Evolutionary conservation across 2,329 filamentous ascomycete species (phyloP).

Genomic region (Sordariomycetes sp.): DNA sequence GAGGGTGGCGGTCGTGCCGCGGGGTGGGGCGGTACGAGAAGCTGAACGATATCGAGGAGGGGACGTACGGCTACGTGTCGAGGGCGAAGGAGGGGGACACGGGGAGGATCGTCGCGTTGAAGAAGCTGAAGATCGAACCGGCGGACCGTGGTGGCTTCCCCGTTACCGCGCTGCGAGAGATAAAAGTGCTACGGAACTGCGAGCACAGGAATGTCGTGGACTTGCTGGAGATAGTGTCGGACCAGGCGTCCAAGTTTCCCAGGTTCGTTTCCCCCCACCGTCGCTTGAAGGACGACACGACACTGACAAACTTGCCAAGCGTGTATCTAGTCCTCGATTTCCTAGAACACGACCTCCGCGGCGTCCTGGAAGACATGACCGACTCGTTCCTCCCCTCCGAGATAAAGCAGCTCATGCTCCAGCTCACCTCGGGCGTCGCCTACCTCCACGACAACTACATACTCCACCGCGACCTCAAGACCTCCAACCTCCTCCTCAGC

Average conservation of each 20-base stretch:
- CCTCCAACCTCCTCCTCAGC: conserved; percentile 86
- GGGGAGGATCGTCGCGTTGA: conserved; percentile 77
- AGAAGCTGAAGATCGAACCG: conserved; percentile 82
- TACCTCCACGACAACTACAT: conserved; percentile 89
- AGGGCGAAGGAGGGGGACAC: conserved; percentile 65
- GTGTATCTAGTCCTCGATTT: conserved; percentile 96
- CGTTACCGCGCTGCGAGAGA: conserved; percentile 86
- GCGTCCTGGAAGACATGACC: conserved; percentile 84
- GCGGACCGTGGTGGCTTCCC: conserved; percentile 68
- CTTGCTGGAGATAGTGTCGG: conserved; percentile 75
- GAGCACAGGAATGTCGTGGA: conserved; percentile 73
- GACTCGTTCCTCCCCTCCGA: conserved; percentile 90
- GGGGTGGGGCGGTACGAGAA: conserved; percentile 84
- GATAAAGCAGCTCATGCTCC: conserved; percentile 78
- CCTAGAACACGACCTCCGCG: conserved; percentile 92
- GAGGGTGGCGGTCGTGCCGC: conserved; percentile 58
- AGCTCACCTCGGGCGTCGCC: conserved; percentile 68
- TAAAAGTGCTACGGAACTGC: conserved; percentile 77
- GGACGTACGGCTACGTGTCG: conserved; percentile 90
- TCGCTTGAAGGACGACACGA: background rate
- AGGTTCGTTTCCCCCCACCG: background rate
- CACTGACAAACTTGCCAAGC: conserved; percentile 28
- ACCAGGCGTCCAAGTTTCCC: conserved; percentile 31
- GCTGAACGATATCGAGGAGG: conserved; percentile 95
- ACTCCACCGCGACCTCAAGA: conserved; percentile 87